Base-by-base conservation (phyloP, 2,329 filamentous ascomycete genomes). In the Colletotrichum tofieldiae region DNA sequence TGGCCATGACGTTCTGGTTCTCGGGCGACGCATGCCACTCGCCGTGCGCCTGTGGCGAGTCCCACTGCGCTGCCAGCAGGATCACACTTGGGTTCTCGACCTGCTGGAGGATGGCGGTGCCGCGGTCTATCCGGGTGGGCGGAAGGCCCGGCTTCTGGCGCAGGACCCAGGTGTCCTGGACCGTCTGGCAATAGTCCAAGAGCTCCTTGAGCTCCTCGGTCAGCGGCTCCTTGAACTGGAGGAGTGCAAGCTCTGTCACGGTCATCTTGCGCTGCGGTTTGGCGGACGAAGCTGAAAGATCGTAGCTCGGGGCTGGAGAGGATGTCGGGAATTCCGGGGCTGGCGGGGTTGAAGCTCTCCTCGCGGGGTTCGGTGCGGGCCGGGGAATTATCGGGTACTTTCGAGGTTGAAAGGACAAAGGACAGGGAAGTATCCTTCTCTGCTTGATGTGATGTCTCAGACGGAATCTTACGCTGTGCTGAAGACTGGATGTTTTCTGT, bases 21-120 rank as follows among this genome's bases (percentile, higher is more conserved):
- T 83, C 83, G 3, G 78, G 74, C 62, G 82, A 84, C 55, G 79
- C 77, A 60, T 86, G 82, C 86, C 86, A 88, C 61, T 81, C 74
- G 58, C 71, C 73, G 69, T 88, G 85, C 6, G 81, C 81, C 18
- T 79, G 81, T 26, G 81, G 79, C 0, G 82, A 84, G 66, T 82
- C 79, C 86, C 86, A 87, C 14, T 82, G 80, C 23, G 85, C 83
- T 5, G 83, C 84, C 73, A 88, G 79, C 74, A 88, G 78, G n/a
- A 85, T 71, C 37, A 77, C 75, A 2, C 80, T 76, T 14, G 81
- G 80, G 65, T 84, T 78, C 55, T 82, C 80, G 68, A 80, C 58
- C 74, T 83, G 81, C 51, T 79, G 77, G 71, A 82, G 80, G 43
- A 82, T 72, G 47, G 75, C 78, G 3, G 77, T 77, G 32, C 81